A percentile compares a stretch with the other conserved stretches of the same genome.
phyloP scores from a whole-genome alignment of 805 yeast species.

The Myxozyma nipponensis region DNA sequence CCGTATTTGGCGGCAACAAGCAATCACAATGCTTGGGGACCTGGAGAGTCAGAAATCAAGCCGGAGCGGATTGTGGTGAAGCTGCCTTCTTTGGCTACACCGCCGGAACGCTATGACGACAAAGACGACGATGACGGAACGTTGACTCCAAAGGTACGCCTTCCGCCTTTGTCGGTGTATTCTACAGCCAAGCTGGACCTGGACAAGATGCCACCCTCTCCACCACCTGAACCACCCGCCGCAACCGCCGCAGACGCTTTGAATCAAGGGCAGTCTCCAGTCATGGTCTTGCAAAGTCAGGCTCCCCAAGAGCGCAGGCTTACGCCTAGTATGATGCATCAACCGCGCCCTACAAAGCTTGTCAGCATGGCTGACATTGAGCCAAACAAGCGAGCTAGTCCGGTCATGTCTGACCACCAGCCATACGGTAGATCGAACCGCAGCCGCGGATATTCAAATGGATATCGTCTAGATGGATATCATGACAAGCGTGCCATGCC shows the following conservation, averaged over 20 bases:
- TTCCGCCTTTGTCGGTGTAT: conserved; percentile 13
- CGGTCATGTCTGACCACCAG: neutral
- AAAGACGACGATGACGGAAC: conserved; percentile 4
- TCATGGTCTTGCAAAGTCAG: neutral
- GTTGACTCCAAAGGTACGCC: conserved; percentile 8
- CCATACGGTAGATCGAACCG: neutral
- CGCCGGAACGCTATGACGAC: neutral
- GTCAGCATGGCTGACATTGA: conserved; percentile 25
- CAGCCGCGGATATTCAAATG: conserved; percentile 9
- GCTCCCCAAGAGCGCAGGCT: conserved; percentile 15
- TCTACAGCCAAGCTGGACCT: neutral
- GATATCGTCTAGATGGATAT: conserved; percentile 4
- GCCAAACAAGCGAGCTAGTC: conserved; percentile 10
- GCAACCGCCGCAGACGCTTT: neutral
- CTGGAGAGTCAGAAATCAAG: neutral
- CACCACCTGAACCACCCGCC: neutral
- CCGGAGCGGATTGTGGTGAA: neutral
- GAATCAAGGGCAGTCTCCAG: neutral
- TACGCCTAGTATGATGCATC: conserved; percentile 26
- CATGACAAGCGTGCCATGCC: conserved; percentile 10
- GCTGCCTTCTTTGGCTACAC: neutral
- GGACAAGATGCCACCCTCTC: neutral
- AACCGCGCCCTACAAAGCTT: conserved; percentile 24
- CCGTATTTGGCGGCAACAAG: neutral
- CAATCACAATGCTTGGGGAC: neutral